Evolutionary conservation across 139 green algal species (phyloP).

Genomic region (Chlamydomonas sp.): DNA sequence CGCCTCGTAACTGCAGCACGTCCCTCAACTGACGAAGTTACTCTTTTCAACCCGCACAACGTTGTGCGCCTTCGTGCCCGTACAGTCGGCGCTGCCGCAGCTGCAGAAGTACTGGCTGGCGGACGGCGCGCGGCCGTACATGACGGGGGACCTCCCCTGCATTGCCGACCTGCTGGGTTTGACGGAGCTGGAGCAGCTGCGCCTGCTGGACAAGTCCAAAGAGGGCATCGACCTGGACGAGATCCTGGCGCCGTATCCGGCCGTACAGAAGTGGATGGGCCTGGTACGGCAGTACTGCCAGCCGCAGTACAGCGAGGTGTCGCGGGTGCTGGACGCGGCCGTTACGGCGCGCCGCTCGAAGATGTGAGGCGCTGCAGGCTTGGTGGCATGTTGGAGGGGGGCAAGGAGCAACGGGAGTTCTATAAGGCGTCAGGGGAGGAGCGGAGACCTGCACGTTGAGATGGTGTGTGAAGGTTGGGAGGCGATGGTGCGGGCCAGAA

Average conservation of each 20-base stretch:
- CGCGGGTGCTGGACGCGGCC: background rate
- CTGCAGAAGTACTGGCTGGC: conserved; percentile 23
- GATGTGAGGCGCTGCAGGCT: background rate
- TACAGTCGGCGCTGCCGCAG: background rate
- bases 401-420: no score
- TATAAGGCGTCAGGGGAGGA: no score
- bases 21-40: no score
- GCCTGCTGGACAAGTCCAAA: background rate
- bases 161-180: conserved; percentile 13
- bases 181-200: conserved; percentile 38
- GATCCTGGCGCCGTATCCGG: conserved; percentile 16
- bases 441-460: background rate
- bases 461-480: background rate
- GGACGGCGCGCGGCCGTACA: background rate
- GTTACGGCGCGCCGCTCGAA: background rate
- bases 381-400: background rate
- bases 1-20: no score
- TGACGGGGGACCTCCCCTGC: background rate
- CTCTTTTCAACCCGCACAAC: no score
- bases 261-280: conserved; percentile 1
- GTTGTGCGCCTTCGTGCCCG: background rate
- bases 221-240: conserved; percentile 7
- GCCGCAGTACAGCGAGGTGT: conserved; percentile 15
- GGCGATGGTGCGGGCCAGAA: background rate
- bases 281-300: background rate